Evolutionary conservation across 495 filamentous ascomycete genomes (phyloP), one percentile per base, ranked within the genome.

Genomic region (Penicillium crystallinum): DNA sequence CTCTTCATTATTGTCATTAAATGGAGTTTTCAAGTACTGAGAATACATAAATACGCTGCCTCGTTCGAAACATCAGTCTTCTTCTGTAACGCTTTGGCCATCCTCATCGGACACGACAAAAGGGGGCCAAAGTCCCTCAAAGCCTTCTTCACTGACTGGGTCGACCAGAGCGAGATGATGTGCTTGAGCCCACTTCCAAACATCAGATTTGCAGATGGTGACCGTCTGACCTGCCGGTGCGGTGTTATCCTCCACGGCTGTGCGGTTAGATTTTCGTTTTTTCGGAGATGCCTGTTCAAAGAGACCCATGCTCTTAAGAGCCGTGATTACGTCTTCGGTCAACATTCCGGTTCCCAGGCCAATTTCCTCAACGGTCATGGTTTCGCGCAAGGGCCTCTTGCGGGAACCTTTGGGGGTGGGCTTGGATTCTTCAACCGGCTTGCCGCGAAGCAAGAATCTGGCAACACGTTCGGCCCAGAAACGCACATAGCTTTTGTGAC

Each of bases 401-500:
- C 67, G 67, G 58, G 57, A 65, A 1, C 46, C 57, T 47, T 68
- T 69, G 18, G 66, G 51, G 7, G 59, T 48, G 53, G 52, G 21
- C 51, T 62, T 11, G 65, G 62, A 48, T 69, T 68, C 50, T 70
- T 53, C 65, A 55, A 33, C 49, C 10, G 35, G 38, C 6, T 62
- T 58, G 6, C 58, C 65, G 15, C 59, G 65, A 23, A 90, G 65
- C 22, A 83, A 68, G 46, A 84, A 83, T 25, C 88, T 76, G 30
- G 83, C 84, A 52, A 97, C 81, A 39, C 90, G 86, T 29, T 84
- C 83, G 6, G 85, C 84, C 91, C 91, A 97, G 66, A 86, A 96
- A 8, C 82, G 77, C 58, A 81, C 76, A 67, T 97, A 97, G 7
- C 87, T 89, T 57, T 78, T 84, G 46, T 82, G 79, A 1, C 91